These are phyloP conservation scores for Populus hybrid DNA, from an alignment of 441 rosid species.

Conservation along the genomic window DNA sequence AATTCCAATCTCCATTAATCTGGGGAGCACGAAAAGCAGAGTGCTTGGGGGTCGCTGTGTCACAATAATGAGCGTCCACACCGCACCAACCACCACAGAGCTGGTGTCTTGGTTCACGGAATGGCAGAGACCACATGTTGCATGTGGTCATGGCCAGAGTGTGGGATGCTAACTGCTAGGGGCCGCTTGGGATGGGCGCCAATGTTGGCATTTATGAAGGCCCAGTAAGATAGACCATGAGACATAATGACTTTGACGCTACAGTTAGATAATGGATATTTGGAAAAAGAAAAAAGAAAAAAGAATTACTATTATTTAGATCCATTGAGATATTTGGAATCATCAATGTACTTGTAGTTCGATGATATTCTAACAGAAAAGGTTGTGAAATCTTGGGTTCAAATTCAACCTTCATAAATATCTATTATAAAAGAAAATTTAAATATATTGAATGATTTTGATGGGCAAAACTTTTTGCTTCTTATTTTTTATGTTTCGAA, in stretches of 20 bases:
- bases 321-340: too few relatives aligned
- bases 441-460: neutral
- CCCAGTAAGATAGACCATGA: conserved; percentile 7
- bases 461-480: too few relatives aligned
- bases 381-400: too few relatives aligned
- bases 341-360: too few relatives aligned
- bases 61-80: neutral
- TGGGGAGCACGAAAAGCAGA: neutral
- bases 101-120: neutral
- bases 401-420: too few relatives aligned
- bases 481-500: too few relatives aligned
- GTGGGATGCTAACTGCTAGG: neutral
- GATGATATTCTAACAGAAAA: too few relatives aligned
- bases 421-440: too few relatives aligned
- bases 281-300: neutral
- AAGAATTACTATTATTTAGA: neutral
- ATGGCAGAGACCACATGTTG: conserved; percentile 25
- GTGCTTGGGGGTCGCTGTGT: conserved; percentile 1
- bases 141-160: conserved; percentile 22
- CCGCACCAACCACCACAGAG: too few relatives aligned
- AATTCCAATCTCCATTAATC: neutral
- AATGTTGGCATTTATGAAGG: conserved; percentile 16
- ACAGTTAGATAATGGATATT: neutral
- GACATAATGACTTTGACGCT: conserved; percentile 6
- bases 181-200: conserved; percentile 14